These are phyloP conservation scores for Phyllosticta citriasiana DNA, from an alignment of 2,329 filamentous ascomycete species.

Conservation along the genomic window DNA sequence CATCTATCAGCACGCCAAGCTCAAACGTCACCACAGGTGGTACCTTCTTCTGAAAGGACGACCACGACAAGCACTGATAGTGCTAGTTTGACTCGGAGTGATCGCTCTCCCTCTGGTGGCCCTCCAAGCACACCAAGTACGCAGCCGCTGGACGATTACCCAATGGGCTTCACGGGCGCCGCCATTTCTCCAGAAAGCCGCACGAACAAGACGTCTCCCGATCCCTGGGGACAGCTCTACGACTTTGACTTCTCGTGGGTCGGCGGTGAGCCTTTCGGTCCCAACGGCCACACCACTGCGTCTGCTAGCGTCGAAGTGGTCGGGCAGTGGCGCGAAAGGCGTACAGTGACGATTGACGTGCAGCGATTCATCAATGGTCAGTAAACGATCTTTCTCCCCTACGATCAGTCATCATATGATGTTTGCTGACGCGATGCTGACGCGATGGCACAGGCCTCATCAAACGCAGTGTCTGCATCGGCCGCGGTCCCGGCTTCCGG, in stretches of 20 bases:
- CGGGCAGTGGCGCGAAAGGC: slow-evolving; percentile 21
- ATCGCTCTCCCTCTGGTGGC: background rate
- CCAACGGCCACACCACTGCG: background rate
- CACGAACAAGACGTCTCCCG: background rate
- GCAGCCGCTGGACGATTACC: background rate
- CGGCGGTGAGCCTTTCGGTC: slow-evolving; percentile 12
- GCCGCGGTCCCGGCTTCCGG: slow-evolving; percentile 35
- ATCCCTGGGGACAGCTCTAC: slow-evolving; percentile 8
- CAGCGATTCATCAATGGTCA: slow-evolving; percentile 34
- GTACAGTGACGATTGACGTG: slow-evolving; percentile 34
- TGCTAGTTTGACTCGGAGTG: background rate
- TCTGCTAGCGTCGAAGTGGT: background rate
- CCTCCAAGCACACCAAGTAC: background rate
- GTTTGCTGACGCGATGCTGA: background rate
- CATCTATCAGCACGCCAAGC: background rate
- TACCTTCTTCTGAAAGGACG: background rate
- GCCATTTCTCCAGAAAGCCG: background rate
- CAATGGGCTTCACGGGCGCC: background rate
- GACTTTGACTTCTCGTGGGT: slow-evolving; percentile 3
- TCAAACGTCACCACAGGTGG: background rate
- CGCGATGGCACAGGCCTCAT: slow-evolving; percentile 20
- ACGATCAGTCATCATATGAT: background rate
- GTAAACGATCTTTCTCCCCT: slow-evolving; percentile 12
- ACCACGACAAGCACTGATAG: background rate
- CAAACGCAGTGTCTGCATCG: slow-evolving; percentile 32